Evolutionary conservation across 1,139 yeast species (phyloP).

Genomic region (Nakaseomyces glabratus): DNA sequence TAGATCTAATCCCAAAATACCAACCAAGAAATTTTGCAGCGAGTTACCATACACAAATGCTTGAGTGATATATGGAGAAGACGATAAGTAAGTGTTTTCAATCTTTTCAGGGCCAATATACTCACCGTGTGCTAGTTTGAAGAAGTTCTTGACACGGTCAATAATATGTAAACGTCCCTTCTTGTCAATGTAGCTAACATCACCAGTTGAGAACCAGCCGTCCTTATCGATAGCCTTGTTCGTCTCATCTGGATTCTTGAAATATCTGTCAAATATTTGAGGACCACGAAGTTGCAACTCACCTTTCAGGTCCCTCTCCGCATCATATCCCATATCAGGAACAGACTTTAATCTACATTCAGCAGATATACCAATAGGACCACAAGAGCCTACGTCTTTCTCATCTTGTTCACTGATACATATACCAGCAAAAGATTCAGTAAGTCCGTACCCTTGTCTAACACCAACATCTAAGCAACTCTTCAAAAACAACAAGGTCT

Average conservation of each 20-base stretch:
- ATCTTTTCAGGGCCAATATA: constrained; percentile 73
- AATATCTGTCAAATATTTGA: constrained; percentile 53
- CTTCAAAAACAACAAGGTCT: constrained; percentile 51
- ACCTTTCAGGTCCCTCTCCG: constrained; percentile 41
- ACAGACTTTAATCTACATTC: constrained; percentile 58
- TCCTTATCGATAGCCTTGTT: constrained; percentile 46
- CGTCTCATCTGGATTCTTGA: constrained; percentile 48
- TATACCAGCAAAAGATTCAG: constrained; percentile 66
- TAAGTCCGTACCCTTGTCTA: constrained; percentile 68
- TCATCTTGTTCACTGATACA: constrained; percentile 38
- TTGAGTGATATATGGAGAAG: constrained; percentile 46
- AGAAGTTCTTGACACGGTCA: constrained; percentile 73
- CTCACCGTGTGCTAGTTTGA: constrained; percentile 76
- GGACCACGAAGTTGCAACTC: constrained; percentile 64
- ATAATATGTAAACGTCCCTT: constrained; percentile 53
- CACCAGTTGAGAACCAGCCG: constrained; percentile 76
- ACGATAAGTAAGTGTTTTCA: constrained; percentile 53
- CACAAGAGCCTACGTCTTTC: constrained; percentile 54
- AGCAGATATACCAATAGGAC: constrained; percentile 43
- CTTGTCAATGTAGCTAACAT: constrained; percentile 49
- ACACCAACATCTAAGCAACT: constrained; percentile 53
- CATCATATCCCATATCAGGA: constrained; percentile 57
- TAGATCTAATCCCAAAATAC: constrained; percentile 54
- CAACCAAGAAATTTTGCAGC: constrained; percentile 50
- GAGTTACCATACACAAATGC: constrained; percentile 66